Evolutionary conservation across 2,329 filamentous ascomycete species (phyloP), one percentile per base, ranked within the genome.

Genomic region (Cyclaneusma minus): DNA sequence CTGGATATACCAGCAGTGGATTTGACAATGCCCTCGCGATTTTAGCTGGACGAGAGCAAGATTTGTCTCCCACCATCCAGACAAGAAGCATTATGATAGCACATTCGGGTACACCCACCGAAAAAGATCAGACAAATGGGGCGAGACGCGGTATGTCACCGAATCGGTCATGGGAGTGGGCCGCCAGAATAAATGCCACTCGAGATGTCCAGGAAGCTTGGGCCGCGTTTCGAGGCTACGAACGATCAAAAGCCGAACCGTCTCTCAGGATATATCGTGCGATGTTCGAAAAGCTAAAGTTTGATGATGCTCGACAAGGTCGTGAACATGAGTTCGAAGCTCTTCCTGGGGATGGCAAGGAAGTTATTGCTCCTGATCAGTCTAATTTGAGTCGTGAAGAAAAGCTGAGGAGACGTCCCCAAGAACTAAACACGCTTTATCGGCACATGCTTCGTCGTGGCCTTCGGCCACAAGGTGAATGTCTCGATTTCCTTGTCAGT

Each of bases 201-300:
- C 58, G 70, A 13, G 71, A 74, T 38, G 52, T 61, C 1, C 56
- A 64, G 30, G 70, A 76, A 40, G 70, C 70, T 4, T 76, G 70
- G 70, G 54, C 52, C 20, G 45, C 46, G 7, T 49, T 50, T 24
- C 13, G 20, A 24, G 27, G 16, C 13, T 24, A 17, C 14, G 15
- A 26, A 2, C 18, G 11, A 20, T 7, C 19, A 32, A 40, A 13
- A 49, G 37, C 9, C 36, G 30, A 39, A 37, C 58, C 61, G 3
- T 51, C 49, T 3, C 30, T 40, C 4, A 37, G 49, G 9, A 60
- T 73, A 24, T 76, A 72, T 38, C 53, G 55, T 6, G 64, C 66
- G 30, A 68, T 76, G 64, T 67, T 75, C 34, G 43, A 58, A 28
- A 75, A 73, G 39, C 51, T 75, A 2, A 45, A 55, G 11, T 56